Percentiles rank a stretch among this genome's conserved stretches.
These are phyloP conservation scores for Neopestalotiopsis clavispora DNA, from an alignment of 2,329 filamentous ascomycete genomes.

Conservation along the genomic window DNA sequence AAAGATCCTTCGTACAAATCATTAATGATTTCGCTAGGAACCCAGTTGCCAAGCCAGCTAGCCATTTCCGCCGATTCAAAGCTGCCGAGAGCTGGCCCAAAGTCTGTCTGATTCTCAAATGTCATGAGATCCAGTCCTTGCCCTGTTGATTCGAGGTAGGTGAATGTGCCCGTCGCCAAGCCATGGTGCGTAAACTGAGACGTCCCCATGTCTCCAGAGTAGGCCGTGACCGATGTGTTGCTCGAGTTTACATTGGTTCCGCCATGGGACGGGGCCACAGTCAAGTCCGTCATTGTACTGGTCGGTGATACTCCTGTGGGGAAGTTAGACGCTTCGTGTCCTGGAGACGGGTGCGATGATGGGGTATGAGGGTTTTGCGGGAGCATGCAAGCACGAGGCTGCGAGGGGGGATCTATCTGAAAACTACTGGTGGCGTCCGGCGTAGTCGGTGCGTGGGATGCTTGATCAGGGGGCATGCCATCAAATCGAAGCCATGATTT, in stretches of 20 bases:
- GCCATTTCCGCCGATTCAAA: slow-evolving; percentile 40
- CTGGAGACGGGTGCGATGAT: slow-evolving; percentile 45
- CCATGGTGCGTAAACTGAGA: slow-evolving; percentile 36
- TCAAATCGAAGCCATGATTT: slow-evolving; percentile 28
- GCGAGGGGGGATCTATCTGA: slow-evolving; percentile 31
- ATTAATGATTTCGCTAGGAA: slow-evolving; percentile 34
- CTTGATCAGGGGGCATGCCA: slow-evolving; percentile 34
- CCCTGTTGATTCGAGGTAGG: slow-evolving; percentile 31
- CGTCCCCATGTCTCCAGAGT: slow-evolving; percentile 26
- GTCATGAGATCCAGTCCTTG: slow-evolving; percentile 35
- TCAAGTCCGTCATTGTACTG: slow-evolving; percentile 43
- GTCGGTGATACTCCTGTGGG: slow-evolving; percentile 45
- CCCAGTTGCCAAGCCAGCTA: slow-evolving; percentile 40
- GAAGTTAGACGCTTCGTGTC: slow-evolving; percentile 47
- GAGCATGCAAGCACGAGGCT: slow-evolving; percentile 27
- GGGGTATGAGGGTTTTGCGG: slow-evolving; percentile 42
- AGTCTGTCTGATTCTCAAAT: slow-evolving; percentile 40
- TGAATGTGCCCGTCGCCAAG: slow-evolving; percentile 35
- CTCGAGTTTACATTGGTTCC: slow-evolving; percentile 10
- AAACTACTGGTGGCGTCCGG: slow-evolving; percentile 34
- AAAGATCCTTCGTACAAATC: slow-evolving; percentile 27
- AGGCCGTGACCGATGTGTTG: slow-evolving; percentile 17
- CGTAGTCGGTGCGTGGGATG: slow-evolving; percentile 33
- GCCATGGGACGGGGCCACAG: slow-evolving; percentile 4
- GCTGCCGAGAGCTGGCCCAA: slow-evolving; percentile 37